These are phyloP conservation scores for Sungouiella thailandica DNA, from an alignment of 805 yeast genomes.

Conservation along the genomic window DNA sequence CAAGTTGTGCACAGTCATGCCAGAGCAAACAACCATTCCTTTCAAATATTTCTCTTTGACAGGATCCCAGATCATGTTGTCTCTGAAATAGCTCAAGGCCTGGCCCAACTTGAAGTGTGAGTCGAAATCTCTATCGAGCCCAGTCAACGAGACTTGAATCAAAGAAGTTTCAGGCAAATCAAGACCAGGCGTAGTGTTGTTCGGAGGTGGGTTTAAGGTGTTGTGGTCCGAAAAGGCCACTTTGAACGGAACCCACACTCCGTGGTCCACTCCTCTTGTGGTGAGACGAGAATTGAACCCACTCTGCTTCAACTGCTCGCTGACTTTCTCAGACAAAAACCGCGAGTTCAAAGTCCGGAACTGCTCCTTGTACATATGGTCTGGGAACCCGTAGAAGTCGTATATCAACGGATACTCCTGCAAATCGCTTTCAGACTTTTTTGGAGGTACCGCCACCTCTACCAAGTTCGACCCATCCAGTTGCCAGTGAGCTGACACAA, in stretches of 20 bases:
- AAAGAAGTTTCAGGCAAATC: constrained; percentile 44
- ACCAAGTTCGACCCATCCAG: constrained; percentile 35
- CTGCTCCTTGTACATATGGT: constrained; percentile 54
- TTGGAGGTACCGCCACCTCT: constrained; percentile 45
- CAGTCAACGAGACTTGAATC: constrained; percentile 47
- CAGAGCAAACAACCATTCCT: constrained; percentile 58
- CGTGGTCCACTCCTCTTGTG: constrained; percentile 75
- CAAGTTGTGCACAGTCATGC: constrained; percentile 78
- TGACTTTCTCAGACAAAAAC: constrained; percentile 41
- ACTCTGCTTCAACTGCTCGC: constrained; percentile 29
- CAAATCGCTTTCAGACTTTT: constrained; percentile 22
- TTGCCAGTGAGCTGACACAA: constrained; percentile 80
- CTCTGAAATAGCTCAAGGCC: constrained; percentile 46
- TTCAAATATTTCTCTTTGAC: constrained; percentile 16
- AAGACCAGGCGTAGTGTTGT: constrained; percentile 19
- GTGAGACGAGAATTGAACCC: constrained; percentile 45
- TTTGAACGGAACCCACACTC: constrained; percentile 76
- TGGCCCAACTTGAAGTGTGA: constrained; percentile 52
- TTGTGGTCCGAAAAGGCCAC: constrained; percentile 53
- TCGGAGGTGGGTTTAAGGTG: constrained; percentile 16
- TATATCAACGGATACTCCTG: constrained; percentile 53
- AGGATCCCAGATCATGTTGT: constrained; percentile 31
- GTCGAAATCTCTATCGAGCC: constrained; percentile 33
- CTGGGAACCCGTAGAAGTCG: constrained; percentile 73
- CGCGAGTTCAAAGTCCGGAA: constrained; percentile 49